phyloP scores from a whole-genome alignment of 1,139 yeast species.

The Candida tetrigidarum region DNA sequence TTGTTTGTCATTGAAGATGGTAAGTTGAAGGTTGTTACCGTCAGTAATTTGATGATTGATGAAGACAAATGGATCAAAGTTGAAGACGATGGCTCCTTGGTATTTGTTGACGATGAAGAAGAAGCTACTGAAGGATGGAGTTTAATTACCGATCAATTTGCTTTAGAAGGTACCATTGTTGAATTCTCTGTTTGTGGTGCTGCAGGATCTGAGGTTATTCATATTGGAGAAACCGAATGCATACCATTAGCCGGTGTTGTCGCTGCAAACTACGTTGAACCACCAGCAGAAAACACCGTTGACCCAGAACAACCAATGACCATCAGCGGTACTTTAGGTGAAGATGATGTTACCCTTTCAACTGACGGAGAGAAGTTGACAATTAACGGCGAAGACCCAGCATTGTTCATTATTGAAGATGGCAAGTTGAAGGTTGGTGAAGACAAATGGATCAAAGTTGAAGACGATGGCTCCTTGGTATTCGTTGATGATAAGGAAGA shows the following conservation, averaged over 20 bases:
- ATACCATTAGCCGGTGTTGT: too few species aligned
- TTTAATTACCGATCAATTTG: neutral
- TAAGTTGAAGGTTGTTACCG: neutral
- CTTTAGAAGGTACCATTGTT: too few species aligned
- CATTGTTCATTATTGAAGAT: neutral
- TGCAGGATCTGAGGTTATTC: too few species aligned
- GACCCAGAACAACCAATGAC: too few species aligned
- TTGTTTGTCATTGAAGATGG: neutral
- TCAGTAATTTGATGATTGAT: too few species aligned
- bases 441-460: neutral
- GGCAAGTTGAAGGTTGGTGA: constrained; percentile 1
- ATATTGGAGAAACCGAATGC: too few species aligned
- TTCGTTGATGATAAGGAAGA: neutral
- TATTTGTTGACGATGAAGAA: neutral
- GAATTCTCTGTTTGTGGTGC: neutral
- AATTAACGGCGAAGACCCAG: neutral
- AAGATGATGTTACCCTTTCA: neutral
- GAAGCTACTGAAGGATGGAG: neutral
- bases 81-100: neutral
- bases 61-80: neutral
- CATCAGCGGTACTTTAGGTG: neutral
- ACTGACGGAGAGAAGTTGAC: neutral
- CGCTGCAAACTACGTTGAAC: too few species aligned
- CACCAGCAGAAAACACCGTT: too few species aligned
- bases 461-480: neutral